A percentile compares a stretch with the other conserved stretches of the same genome.
phyloP scores from a whole-genome alignment of 495 filamentous ascomycete species.

The Friedmanniomyces endolithicus region DNA sequence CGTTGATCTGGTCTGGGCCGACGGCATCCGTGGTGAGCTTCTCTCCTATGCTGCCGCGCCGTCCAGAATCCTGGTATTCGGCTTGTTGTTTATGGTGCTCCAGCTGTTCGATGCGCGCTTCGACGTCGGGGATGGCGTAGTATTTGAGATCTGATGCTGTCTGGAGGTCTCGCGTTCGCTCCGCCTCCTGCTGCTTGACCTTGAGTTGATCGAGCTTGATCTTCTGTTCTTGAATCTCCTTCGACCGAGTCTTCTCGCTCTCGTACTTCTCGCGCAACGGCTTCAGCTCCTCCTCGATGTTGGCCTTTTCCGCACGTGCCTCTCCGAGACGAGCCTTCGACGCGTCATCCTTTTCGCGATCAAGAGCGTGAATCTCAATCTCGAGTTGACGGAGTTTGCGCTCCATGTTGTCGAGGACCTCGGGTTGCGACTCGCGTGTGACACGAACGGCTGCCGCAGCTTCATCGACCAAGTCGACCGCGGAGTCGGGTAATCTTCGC shows the following conservation, averaged over 20 bases:
- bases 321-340: slow-evolving; percentile 66
- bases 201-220: slow-evolving; percentile 79
- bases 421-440: slow-evolving; percentile 87
- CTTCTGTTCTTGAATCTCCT: slow-evolving; percentile 90
- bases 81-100: slow-evolving; percentile 66
- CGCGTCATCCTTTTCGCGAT: slow-evolving; percentile 87
- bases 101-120: slow-evolving; percentile 60
- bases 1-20: slow-evolving; percentile 96
- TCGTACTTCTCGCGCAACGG: slow-evolving; percentile 94
- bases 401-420: slow-evolving; percentile 85
- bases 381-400: slow-evolving; percentile 75
- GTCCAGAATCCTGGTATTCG: slow-evolving; percentile 59
- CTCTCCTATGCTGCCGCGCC: slow-evolving; percentile 42
- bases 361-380: slow-evolving; percentile 91
- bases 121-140: slow-evolving; percentile 91
- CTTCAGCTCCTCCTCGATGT: slow-evolving; percentile 79
- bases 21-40: slow-evolving; percentile 79
- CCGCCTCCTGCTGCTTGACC: slow-evolving; percentile 84
- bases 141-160: slow-evolving; percentile 87
- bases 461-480: slow-evolving; percentile 92
- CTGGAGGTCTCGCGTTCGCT: slow-evolving; percentile 65
- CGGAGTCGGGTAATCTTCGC: slow-evolving; percentile 85
- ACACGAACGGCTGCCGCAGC: slow-evolving; percentile 90
- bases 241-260: slow-evolving; percentile 72
- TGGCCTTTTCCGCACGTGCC: slow-evolving; percentile 80